Base-by-base conservation (phyloP, 495 filamentous ascomycete genomes). In the Penicillium roqueforti region DNA sequence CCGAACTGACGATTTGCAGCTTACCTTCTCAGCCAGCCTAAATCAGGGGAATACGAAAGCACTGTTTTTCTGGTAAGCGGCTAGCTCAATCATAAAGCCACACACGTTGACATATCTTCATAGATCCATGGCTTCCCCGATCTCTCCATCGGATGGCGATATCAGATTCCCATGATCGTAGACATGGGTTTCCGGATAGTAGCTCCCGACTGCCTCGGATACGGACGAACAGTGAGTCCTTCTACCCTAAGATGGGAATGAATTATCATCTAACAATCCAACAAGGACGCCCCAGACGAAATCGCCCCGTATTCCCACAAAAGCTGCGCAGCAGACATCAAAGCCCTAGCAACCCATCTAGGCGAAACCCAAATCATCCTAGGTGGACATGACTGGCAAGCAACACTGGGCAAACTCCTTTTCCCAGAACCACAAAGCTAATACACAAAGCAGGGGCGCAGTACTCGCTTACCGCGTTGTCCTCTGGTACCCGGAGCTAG, bases 311-410 rank as follows among this genome's bases (percentile, higher is more conserved):
- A 92, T 70, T 81, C 80, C 10, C 76, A 80, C 66, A 92, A 91
- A 65, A 80, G 77, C 39, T 80, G 83, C 52, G 80, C 87, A 19
- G 79, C 84, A 38, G 88, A 92, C 62, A 81, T 95, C 59, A 82
- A 78, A 19, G 82, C 79, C 53, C 75, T 91, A 7, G 80, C 85
- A 4, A 60, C 66, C 4, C 77, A 83, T 19, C 70, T 92, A 19
- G 75, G 81, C 19, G 76, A 77, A 34, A 65, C 70, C 9, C 73
- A 68, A 8, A 83, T 89, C 56, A 84, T 95, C 25, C 76, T 95
- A 11, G 87, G 87, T 13, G 91, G 89, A 7, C 91, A 96, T 66
- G 91, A 96, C 68, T 96, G 91, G 92, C 89, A 84, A 62, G 76
- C 38, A 31, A 10, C 6, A 34, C 23, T n/a, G 3, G n/a, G 7